Conservation (phyloP, 495 filamentous ascomycete species). For the Aspergillus cavernicola region DNA sequence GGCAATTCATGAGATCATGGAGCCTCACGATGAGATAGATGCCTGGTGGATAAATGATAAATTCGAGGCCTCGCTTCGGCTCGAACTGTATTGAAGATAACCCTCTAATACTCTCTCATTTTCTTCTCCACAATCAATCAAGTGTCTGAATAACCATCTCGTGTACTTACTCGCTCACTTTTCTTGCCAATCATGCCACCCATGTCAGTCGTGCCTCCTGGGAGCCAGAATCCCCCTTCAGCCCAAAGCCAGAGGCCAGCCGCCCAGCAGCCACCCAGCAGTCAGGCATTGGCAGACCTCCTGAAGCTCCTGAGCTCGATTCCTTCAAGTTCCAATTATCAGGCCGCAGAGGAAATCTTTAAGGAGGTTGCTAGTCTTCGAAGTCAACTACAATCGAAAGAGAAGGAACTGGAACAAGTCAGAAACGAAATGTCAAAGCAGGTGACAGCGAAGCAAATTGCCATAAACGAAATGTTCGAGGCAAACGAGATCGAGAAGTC, state of each 20-base stretch:
- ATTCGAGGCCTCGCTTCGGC: not conserved
- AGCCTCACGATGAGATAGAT: not conserved
- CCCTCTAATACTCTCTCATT: not conserved
- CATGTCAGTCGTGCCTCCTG: not conserved
- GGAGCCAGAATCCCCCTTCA: not conserved
- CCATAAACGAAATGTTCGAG: conserved; percentile 5
- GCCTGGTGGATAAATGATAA: not conserved
- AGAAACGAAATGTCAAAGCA: too few species aligned
- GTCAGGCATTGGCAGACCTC: not conserved
- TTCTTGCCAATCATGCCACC: not conserved
- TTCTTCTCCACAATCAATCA: not conserved
- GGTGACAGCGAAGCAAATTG: not conserved
- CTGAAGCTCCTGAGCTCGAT: not conserved
- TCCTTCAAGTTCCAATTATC: not conserved
- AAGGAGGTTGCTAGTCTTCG: not conserved
- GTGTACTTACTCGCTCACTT: not conserved
- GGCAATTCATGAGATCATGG: not conserved
- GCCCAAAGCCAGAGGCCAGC: not conserved
- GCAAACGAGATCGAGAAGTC: not conserved
- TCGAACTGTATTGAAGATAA: not conserved
- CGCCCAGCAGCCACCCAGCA: not conserved
- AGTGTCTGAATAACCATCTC: not conserved
- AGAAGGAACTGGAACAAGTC: conserved; percentile 4
- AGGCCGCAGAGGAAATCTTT: not conserved
- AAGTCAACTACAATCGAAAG: not conserved